Evolutionary conservation across 257 asterid genomes (phyloP).

Genomic region (Lantana camara): DNA sequence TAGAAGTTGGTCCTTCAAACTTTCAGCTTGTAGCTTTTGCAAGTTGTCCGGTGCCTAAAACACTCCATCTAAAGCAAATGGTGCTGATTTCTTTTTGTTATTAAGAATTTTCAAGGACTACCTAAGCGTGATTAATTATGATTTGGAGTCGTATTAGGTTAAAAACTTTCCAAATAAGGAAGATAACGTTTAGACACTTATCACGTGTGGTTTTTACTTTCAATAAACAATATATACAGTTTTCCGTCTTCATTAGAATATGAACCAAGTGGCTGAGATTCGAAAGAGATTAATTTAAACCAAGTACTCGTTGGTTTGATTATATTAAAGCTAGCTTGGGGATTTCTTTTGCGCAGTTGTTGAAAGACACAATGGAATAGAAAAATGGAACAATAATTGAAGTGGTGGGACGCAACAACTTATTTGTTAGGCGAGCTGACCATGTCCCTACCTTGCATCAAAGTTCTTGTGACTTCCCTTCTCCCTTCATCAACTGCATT

Average conservation of each 20-base stretch:
- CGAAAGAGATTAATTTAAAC: background rate
- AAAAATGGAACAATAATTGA: slow-evolving; percentile 11
- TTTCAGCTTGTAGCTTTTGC: too few species aligned
- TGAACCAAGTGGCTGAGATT: background rate
- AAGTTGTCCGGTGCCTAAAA: too few species aligned
- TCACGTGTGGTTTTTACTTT: background rate
- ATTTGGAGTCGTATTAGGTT: too few species aligned
- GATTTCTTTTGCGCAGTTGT: background rate
- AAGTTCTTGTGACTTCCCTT: slow-evolving; percentile 7
- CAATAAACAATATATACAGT: too few species aligned
- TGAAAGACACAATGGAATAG: slow-evolving; percentile 16
- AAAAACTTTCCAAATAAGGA: background rate
- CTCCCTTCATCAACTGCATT: background rate
- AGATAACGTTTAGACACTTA: background rate
- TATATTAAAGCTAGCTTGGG: too few species aligned
- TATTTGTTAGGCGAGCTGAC: too few species aligned
- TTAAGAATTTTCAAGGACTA: too few species aligned
- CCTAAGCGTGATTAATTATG: too few species aligned
- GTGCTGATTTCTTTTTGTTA: too few species aligned
- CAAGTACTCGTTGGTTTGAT: background rate
- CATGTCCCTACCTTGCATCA: slow-evolving; percentile 5
- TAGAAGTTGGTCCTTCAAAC: too few species aligned
- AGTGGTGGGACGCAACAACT: background rate
- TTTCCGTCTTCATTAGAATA: background rate
- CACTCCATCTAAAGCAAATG: too few species aligned